Percentiles rank a stretch among this genome's conserved stretches.
phyloP scores from a whole-genome alignment of 2,329 filamentous ascomycete genomes.

The Verticillium dahliae region DNA sequence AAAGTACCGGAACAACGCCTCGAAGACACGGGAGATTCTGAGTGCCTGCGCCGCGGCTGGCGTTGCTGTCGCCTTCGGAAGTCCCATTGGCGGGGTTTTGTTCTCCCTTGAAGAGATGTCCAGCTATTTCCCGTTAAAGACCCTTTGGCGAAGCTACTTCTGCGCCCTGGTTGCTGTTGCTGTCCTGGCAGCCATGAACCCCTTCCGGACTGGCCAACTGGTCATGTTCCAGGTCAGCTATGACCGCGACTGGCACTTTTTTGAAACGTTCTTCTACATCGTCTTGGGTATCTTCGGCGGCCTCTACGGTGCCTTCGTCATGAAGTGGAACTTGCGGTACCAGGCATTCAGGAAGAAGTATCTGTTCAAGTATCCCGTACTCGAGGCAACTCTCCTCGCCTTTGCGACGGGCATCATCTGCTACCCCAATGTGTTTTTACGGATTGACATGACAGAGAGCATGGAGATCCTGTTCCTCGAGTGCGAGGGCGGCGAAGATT shows the following conservation, averaged over 20 bases:
- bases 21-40: constrained; percentile 90
- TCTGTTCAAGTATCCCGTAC: constrained; percentile 72
- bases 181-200: constrained; percentile 91
- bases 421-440: constrained; percentile 90
- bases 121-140: constrained; percentile 92
- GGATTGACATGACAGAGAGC: constrained; percentile 98
- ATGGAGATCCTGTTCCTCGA: constrained; percentile 98
- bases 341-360: constrained; percentile 95
- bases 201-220: constrained; percentile 90
- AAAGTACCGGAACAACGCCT: constrained; percentile 87
- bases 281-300: constrained; percentile 89
- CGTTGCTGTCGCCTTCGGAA: constrained; percentile 94
- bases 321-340: constrained; percentile 91
- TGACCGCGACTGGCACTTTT: constrained; percentile 95
- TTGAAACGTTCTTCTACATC: constrained; percentile 87
- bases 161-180: constrained; percentile 93
- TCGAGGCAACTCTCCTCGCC: constrained; percentile 81
- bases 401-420: constrained; percentile 84
- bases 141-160: constrained; percentile 96
- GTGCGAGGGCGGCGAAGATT: constrained; percentile 83
- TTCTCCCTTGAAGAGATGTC: constrained; percentile 99
- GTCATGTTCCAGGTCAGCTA: constrained; percentile 99
- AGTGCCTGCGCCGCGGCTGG: constrained; percentile 92
- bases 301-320: constrained; percentile 91
- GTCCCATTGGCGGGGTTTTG: constrained; percentile 90